Evolutionary conservation across 208 protist species (phyloP).

Genomic region (Leishmania tropica): DNA sequence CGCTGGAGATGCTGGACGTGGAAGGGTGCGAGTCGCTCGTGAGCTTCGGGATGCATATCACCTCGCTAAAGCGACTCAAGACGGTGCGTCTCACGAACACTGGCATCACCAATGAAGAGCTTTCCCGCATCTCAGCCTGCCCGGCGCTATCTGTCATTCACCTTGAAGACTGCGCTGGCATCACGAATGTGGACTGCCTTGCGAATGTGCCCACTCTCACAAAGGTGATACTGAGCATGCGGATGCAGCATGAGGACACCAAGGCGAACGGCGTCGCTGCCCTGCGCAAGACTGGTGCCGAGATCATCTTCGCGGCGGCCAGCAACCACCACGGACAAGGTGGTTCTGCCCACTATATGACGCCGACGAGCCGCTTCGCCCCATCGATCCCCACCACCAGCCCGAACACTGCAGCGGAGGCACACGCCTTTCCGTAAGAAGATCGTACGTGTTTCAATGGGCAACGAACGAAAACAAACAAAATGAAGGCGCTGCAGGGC

Average conservation of each 20-base stretch:
- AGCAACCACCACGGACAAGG: constrained; percentile 27
- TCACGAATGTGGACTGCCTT: constrained; percentile 45
- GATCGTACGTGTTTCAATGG: too few species aligned
- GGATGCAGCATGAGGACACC: constrained; percentile 30
- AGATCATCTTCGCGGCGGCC: constrained; percentile 34
- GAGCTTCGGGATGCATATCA: constrained; percentile 33
- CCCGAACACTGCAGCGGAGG: constrained; percentile 11
- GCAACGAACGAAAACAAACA: background rate
- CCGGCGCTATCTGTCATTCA: constrained; percentile 38
- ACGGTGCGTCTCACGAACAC: constrained; percentile 53
- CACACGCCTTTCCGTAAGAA: constrained; percentile 11
- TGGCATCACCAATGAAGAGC: constrained; percentile 34
- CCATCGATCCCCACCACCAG: constrained; percentile 22
- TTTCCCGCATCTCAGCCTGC: constrained; percentile 31
- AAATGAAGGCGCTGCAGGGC: background rate
- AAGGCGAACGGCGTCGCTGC: constrained; percentile 34
- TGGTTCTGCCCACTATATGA: constrained; percentile 20
- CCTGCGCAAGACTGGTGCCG: constrained; percentile 32
- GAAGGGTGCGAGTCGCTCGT: constrained; percentile 52
- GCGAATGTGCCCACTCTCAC: constrained; percentile 35
- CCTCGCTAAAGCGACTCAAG: constrained; percentile 44
- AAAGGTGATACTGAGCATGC: constrained; percentile 43
- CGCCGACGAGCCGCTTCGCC: constrained; percentile 23
- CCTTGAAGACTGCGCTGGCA: constrained; percentile 43
- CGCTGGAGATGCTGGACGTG: constrained; percentile 59